Percentiles rank a stretch among this genome's conserved stretches.
Conservation (phyloP, 164 flowering plant genomes). For the Magnolia changhungtana region DNA sequence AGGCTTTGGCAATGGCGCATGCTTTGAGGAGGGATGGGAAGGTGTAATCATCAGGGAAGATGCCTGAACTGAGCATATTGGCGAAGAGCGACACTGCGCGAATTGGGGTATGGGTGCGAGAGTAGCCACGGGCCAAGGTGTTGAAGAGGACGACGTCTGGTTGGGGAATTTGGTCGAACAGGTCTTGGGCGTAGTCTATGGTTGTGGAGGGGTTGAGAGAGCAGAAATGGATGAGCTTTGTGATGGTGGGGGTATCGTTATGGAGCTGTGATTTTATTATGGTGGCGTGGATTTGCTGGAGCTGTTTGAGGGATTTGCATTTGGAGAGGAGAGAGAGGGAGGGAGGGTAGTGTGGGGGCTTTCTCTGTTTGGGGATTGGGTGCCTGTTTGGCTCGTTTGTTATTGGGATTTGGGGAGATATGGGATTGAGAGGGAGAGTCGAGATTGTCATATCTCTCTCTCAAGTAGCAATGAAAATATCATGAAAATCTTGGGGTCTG, state of each 20-base stretch:
- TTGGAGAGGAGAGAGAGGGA: constrained; percentile 40
- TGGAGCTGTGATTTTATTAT: constrained; percentile 55
- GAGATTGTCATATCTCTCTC: background rate
- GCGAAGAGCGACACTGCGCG: constrained; percentile 38
- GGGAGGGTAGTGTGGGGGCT: background rate
- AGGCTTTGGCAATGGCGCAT: constrained; percentile 43
- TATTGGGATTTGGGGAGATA: constrained; percentile 15
- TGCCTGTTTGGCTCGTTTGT: background rate
- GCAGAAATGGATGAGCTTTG: constrained; percentile 53
- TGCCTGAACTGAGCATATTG: constrained; percentile 25
- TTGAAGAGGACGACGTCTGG: constrained; percentile 54
- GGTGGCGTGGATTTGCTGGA: constrained; percentile 66
- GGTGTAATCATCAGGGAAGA: constrained; percentile 54
- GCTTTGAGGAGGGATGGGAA: constrained; percentile 69
- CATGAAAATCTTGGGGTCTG: too few species aligned
- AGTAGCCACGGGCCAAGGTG: constrained; percentile 58
- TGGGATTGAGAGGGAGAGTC: constrained; percentile 9
- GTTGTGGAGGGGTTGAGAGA: constrained; percentile 29
- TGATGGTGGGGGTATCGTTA: constrained; percentile 33
- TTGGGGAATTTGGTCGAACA: constrained; percentile 56
- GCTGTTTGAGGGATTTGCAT: constrained; percentile 44
- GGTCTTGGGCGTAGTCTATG: constrained; percentile 48
- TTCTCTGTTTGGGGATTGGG: background rate
- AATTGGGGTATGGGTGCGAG: constrained; percentile 40
- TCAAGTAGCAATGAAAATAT: too few species aligned